These are phyloP conservation scores for Monosporascus cannonballus DNA, from an alignment of 2,329 filamentous ascomycete species.

Conservation along the genomic window DNA sequence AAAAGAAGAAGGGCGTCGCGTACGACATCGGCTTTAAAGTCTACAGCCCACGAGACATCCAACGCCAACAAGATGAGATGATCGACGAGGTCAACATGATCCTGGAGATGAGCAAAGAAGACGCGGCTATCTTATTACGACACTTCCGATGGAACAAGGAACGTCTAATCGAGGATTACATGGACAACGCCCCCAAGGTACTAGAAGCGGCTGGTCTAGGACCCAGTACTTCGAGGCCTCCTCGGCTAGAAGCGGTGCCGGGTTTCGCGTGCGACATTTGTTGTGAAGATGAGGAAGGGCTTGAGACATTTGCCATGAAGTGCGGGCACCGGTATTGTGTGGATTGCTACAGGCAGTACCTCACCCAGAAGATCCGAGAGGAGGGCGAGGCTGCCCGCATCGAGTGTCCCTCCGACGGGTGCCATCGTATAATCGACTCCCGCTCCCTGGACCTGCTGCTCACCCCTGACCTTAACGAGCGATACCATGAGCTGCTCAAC, in stretches of 20 bases:
- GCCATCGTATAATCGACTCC: conserved; percentile 85
- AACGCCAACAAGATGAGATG: conserved; percentile 77
- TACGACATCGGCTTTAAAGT: conserved; percentile 86
- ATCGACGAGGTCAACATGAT: conserved; percentile 89
- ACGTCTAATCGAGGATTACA: conserved; percentile 88
- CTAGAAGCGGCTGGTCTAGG: conserved; percentile 81
- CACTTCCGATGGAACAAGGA: conserved; percentile 96
- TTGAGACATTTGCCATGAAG: conserved; percentile 87
- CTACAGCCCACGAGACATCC: conserved; percentile 72
- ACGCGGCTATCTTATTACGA: conserved; percentile 82
- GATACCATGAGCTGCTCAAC: conserved; percentile 82
- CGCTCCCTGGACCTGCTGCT: conserved; percentile 77
- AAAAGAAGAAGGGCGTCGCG: conserved; percentile 64
- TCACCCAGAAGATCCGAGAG: conserved; percentile 87
- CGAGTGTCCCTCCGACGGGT: conserved; percentile 83
- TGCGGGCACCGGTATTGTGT: conserved; percentile 93
- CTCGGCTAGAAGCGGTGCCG: conserved; percentile 62
- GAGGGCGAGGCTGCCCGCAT: conserved; percentile 95
- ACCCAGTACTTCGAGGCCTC: conserved; percentile 52
- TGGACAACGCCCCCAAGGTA: conserved; percentile 77
- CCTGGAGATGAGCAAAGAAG: conserved; percentile 80
- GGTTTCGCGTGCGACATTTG: conserved; percentile 94
- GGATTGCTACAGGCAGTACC: conserved; percentile 85
- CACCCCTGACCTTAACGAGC: conserved; percentile 44
- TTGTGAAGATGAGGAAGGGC: conserved; percentile 74